Conservation (phyloP, 2,329 filamentous ascomycete genomes). For the Chaetomiaceae sp. region DNA sequence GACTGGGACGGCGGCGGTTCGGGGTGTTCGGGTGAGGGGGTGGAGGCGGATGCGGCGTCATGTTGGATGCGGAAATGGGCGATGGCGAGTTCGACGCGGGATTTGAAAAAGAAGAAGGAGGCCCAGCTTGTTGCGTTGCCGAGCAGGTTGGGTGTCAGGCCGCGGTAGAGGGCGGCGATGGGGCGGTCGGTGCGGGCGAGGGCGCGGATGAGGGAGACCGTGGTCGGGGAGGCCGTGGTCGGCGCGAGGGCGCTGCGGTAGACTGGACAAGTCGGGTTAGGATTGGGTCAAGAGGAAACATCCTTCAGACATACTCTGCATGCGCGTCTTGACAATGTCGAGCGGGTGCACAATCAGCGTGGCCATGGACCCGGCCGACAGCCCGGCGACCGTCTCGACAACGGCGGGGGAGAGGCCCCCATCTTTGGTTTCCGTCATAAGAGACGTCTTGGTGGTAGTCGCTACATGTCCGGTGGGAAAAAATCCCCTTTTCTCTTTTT, state of each 20-base stretch:
- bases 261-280: constrained; percentile 36
- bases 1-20: constrained; percentile 13
- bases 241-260: constrained; percentile 42
- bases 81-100: constrained; percentile 46
- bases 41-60: not conserved
- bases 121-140: constrained; percentile 90
- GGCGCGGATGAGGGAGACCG: constrained; percentile 48
- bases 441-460: constrained; percentile 26
- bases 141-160: constrained; percentile 81
- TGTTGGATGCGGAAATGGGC: constrained; percentile 24
- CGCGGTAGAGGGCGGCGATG: constrained; percentile 74
- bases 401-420: constrained; percentile 67
- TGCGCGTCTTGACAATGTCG: constrained; percentile 92
- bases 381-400: constrained; percentile 83
- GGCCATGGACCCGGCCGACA: constrained; percentile 80
- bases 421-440: constrained; percentile 46
- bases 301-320: constrained; percentile 80
- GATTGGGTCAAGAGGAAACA: not conserved
- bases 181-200: constrained; percentile 48
- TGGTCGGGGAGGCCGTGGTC: constrained; percentile 40
- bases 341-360: constrained; percentile 88
- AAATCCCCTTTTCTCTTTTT: not conserved
- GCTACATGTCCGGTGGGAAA: constrained; percentile 20
- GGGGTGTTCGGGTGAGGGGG: not conserved
- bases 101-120: constrained; percentile 81